Percentiles rank a stretch among this genome's conserved stretches.
These are phyloP conservation scores for Colletotrichum costaricense DNA, from an alignment of 2,329 filamentous ascomycete genomes.

Conservation along the genomic window DNA sequence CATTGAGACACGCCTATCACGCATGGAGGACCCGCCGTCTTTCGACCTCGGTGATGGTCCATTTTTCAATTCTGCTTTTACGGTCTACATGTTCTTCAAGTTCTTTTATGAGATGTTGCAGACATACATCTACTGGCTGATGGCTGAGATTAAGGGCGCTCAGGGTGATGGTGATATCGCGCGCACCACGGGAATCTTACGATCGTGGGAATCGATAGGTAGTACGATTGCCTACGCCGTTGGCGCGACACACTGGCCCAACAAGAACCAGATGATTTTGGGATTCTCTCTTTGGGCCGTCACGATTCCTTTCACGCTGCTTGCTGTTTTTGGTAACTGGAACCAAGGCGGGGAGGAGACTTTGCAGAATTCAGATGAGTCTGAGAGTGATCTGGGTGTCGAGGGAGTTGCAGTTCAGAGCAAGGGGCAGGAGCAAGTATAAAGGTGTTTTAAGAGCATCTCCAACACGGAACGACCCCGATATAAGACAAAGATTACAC, in stretches of 20 bases:
- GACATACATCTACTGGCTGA: conserved; percentile 33
- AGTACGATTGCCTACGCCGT: conserved; percentile 27
- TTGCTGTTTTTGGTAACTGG: conserved; percentile 28
- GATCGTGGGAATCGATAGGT: conserved; percentile 27
- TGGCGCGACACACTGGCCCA: conserved; percentile 26
- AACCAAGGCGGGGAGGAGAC: conserved; percentile 1
- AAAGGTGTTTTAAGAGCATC: background rate
- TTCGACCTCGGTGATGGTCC: conserved; percentile 22
- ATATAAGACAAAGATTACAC: background rate
- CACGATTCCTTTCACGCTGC: conserved; percentile 27
- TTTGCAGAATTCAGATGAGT: background rate
- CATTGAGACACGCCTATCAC: conserved; percentile 23
- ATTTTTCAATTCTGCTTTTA: conserved; percentile 25
- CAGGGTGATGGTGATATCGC: conserved; percentile 27
- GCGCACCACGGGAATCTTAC: conserved; percentile 24
- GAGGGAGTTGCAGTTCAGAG: conserved; percentile 14
- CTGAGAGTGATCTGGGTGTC: conserved; percentile 6
- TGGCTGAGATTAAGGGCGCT: conserved; percentile 30
- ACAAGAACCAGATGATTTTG: conserved; percentile 28
- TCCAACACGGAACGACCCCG: background rate
- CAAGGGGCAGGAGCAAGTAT: background rate
- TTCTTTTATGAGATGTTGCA: conserved; percentile 30
- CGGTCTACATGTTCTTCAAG: conserved; percentile 33
- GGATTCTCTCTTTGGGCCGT: conserved; percentile 21
- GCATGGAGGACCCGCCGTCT: conserved; percentile 14